Evolutionary conservation across 2,329 filamentous ascomycete genomes (phyloP).

Genomic region (Zymoseptoria tritici): DNA sequence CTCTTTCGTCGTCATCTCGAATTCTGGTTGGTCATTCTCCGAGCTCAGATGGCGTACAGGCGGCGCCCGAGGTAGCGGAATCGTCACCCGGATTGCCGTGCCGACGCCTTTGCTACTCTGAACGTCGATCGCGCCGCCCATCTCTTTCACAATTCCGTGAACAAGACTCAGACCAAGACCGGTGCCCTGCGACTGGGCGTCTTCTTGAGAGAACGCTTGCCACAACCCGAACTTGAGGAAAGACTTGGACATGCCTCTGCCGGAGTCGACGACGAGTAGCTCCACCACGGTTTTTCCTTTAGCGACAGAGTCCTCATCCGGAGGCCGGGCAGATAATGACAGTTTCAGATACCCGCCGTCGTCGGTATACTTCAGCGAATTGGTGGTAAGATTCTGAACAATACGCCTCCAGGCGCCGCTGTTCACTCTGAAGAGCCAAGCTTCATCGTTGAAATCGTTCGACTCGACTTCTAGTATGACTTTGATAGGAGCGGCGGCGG

Average conservation of each 20-base stretch:
- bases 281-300: background rate
- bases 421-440: slow-evolving; percentile 38
- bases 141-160: slow-evolving; percentile 23
- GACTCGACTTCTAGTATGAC: slow-evolving; percentile 37
- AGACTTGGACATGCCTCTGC: slow-evolving; percentile 28
- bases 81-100: slow-evolving; percentile 7
- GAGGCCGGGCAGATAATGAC: background rate
- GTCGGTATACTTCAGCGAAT: slow-evolving; percentile 43
- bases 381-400: slow-evolving; percentile 42
- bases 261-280: slow-evolving; percentile 24
- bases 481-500: slow-evolving; percentile 31
- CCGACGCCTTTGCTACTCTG: slow-evolving; percentile 24
- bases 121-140: slow-evolving; percentile 23
- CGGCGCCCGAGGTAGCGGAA: background rate
- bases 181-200: slow-evolving; percentile 27
- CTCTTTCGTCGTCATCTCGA: background rate
- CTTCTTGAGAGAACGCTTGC: slow-evolving; percentile 30
- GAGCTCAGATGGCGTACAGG: background rate
- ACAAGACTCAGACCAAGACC: slow-evolving; percentile 33
- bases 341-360: slow-evolving; percentile 12
- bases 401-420: slow-evolving; percentile 41
- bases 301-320: background rate
- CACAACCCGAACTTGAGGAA: slow-evolving; percentile 28
- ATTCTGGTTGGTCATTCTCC: background rate
- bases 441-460: slow-evolving; percentile 16